phyloP scores from a whole-genome alignment of 2,329 filamentous ascomycete species.

The Phaeophleospora eucalypticola region DNA sequence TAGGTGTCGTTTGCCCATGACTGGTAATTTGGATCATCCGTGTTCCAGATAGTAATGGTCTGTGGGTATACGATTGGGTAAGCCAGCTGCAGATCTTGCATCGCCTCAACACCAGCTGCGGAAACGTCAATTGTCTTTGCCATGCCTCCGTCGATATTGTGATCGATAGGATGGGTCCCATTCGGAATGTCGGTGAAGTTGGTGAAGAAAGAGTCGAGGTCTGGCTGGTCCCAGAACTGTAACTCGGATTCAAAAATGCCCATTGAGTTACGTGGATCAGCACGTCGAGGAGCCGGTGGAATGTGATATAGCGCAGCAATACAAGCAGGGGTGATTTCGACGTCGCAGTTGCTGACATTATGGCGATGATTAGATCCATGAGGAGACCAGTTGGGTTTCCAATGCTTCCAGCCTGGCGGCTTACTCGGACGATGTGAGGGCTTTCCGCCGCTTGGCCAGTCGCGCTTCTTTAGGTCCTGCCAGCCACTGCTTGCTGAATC shows the following conservation, averaged over 20 bases:
- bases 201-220: constrained; percentile 42
- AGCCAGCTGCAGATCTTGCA: constrained; percentile 48
- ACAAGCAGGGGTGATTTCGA: constrained; percentile 23
- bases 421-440: neutral
- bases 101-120: constrained; percentile 38
- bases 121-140: constrained; percentile 31
- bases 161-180: constrained; percentile 27
- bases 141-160: constrained; percentile 25
- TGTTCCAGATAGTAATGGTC: constrained; percentile 43
- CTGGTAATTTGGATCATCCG: constrained; percentile 46
- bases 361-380: constrained; percentile 3
- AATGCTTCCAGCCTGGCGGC: constrained; percentile 13
- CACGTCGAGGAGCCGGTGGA: constrained; percentile 6
- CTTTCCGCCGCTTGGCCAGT: constrained; percentile 1
- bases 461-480: constrained; percentile 3
- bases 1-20: constrained; percentile 27
- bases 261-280: constrained; percentile 22
- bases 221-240: constrained; percentile 43
- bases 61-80: constrained; percentile 51
- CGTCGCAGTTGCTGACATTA: constrained; percentile 18
- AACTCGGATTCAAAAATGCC: constrained; percentile 41
- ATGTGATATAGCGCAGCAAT: constrained; percentile 25
- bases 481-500: neutral
- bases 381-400: constrained; percentile 6
- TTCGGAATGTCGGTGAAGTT: constrained; percentile 26